Conservation (phyloP, 371 early-diverging fungal genomes). For the Mucor piriformis region DNA sequence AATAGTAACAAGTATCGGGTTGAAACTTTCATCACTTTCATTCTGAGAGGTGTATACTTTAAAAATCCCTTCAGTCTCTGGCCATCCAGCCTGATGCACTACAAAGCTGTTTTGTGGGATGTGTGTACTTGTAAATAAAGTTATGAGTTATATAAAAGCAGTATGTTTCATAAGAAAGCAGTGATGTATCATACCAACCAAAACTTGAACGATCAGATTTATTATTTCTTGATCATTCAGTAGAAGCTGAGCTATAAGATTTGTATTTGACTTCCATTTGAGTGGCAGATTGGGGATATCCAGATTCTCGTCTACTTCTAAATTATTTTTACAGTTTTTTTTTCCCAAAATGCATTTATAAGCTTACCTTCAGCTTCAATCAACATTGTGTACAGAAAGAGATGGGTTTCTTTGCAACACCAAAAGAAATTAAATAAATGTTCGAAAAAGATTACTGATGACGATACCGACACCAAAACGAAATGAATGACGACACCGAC, state of each 20-base stretch:
- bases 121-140: constrained; percentile 14
- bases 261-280: constrained; percentile 12
- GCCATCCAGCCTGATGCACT: constrained; percentile 21
- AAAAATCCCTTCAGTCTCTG: constrained; percentile 22
- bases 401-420: constrained; percentile 5
- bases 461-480: too few species aligned
- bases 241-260: constrained; percentile 17
- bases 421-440: too few species aligned
- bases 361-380: constrained; percentile 11
- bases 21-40: constrained; percentile 23
- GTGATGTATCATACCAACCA: constrained; percentile 16
- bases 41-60: constrained; percentile 20
- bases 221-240: constrained; percentile 21
- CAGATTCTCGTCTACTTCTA: constrained; percentile 11
- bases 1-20: constrained; percentile 24
- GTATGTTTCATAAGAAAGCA: constrained; percentile 1
- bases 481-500: background rate
- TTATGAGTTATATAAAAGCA: constrained; percentile 5
- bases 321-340: background rate
- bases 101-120: constrained; percentile 19
- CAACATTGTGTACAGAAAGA: constrained; percentile 10
- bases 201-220: constrained; percentile 15
- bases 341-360: constrained; percentile 2
- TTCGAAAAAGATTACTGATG: too few species aligned
- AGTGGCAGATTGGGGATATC: constrained; percentile 4